Percentiles rank a stretch among this genome's conserved stretches.
Conservation (phyloP, 345 rosid genomes). For the Hibiscus trionum region DNA sequence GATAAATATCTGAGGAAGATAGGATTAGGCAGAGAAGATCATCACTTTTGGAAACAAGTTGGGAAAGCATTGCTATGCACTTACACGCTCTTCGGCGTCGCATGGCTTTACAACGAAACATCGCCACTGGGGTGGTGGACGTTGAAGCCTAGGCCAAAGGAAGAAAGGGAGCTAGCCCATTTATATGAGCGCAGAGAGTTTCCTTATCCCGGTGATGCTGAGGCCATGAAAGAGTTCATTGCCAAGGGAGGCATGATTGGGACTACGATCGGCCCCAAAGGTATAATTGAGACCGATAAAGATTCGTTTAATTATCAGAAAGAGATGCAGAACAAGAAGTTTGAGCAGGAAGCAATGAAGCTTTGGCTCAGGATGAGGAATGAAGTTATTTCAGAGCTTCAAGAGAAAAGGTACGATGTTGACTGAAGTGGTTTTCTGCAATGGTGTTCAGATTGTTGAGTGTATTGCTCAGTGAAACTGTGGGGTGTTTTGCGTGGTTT, state of each 20-base stretch:
- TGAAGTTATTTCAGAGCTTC: slow-evolving; percentile 76
- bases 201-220: slow-evolving; percentile 84
- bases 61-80: slow-evolving; percentile 74
- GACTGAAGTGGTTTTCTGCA: slow-evolving; percentile 28
- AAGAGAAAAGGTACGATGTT: slow-evolving; percentile 69
- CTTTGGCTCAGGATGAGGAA: slow-evolving; percentile 88
- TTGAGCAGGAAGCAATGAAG: slow-evolving; percentile 68
- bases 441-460: neutral
- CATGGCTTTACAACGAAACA: slow-evolving; percentile 75
- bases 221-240: slow-evolving; percentile 87
- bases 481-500: neutral
- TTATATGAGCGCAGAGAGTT: slow-evolving; percentile 68
- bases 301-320: slow-evolving; percentile 48
- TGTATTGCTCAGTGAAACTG: no score
- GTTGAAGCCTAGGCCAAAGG: slow-evolving; percentile 76
- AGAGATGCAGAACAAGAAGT: slow-evolving; percentile 60
- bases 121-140: slow-evolving; percentile 98
- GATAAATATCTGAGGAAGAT: slow-evolving; percentile 4
- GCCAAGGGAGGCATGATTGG: slow-evolving; percentile 82
- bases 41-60: slow-evolving; percentile 68
- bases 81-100: slow-evolving; percentile 57
- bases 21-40: slow-evolving; percentile 28
- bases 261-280: slow-evolving; percentile 67
- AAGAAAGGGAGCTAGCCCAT: slow-evolving; percentile 73
- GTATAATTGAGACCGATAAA: slow-evolving; percentile 46